These are phyloP conservation scores for Phytophthora sojae DNA, from an alignment of 352 stramenopile species.

Conservation along the genomic window DNA sequence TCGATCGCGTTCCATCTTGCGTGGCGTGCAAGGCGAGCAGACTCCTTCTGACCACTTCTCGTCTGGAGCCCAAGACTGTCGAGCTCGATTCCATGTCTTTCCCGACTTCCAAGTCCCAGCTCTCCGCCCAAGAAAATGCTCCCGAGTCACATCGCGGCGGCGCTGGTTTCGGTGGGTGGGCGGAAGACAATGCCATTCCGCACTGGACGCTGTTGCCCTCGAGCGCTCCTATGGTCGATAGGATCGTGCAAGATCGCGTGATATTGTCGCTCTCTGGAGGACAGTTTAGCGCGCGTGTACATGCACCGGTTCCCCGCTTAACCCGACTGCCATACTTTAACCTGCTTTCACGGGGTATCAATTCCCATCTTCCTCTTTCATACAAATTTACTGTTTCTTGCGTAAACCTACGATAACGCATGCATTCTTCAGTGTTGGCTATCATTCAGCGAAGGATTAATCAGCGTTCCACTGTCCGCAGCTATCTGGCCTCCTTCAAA, in stretches of 20 bases:
- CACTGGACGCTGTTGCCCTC: neutral
- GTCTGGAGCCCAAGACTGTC: too few species aligned
- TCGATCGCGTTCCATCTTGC: conserved; percentile 10
- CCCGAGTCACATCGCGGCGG: neutral
- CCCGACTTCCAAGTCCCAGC: neutral
- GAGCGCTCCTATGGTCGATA: neutral
- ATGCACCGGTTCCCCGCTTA: neutral
- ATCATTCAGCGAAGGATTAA: neutral
- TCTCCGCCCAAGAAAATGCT: neutral
- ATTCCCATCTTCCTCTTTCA: neutral
- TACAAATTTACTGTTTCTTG: neutral
- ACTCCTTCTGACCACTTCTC: conserved; percentile 15
- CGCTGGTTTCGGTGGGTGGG: neutral
- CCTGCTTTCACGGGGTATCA: neutral
- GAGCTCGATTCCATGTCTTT: neutral
- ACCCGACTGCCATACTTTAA: neutral
- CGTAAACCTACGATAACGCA: too few species aligned
- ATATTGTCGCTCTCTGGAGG: neutral
- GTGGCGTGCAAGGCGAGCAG: conserved; percentile 3
- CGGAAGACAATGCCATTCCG: neutral
- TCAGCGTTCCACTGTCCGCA: neutral
- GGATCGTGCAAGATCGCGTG: neutral
- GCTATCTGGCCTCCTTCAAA: neutral
- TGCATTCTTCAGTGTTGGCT: too few species aligned
- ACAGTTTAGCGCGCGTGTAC: neutral